These are phyloP conservation scores for Termitomyces sp. DNA, from an alignment of 768 basidiomycete species.

Conservation along the genomic window DNA sequence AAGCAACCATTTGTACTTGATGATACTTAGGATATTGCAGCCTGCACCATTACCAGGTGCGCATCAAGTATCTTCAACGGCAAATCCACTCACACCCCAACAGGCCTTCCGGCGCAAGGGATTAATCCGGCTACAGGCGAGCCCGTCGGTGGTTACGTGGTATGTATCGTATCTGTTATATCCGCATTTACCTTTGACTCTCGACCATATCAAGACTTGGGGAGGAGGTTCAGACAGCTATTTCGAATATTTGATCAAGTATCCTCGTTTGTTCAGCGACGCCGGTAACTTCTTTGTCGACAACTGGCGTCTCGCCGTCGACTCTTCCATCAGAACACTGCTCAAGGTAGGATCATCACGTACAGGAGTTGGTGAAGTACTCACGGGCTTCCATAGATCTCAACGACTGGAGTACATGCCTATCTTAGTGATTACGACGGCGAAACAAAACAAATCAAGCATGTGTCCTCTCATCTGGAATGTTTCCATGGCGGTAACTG, in stretches of 20 bases:
- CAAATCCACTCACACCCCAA: constrained; percentile 26
- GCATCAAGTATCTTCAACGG: constrained; percentile 21
- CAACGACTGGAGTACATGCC: constrained; percentile 56
- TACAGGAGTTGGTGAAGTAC: not conserved
- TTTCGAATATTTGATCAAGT: constrained; percentile 77
- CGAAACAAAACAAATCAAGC: constrained; percentile 34
- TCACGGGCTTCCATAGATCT: constrained; percentile 36
- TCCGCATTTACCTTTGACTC: not conserved
- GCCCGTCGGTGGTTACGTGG: constrained; percentile 49
- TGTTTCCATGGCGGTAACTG: constrained; percentile 79
- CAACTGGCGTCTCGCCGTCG: constrained; percentile 67
- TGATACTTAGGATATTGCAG: constrained; percentile 16
- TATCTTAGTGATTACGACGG: constrained; percentile 66
- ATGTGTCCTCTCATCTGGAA: constrained; percentile 69
- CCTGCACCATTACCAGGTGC: constrained; percentile 29
- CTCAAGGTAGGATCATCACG: constrained; percentile 38
- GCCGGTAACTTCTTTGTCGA: constrained; percentile 55
- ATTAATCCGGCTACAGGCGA: constrained; percentile 49
- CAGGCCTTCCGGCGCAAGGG: constrained; percentile 48
- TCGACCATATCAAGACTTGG: constrained; percentile 39
- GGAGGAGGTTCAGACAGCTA: constrained; percentile 74
- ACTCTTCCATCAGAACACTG: constrained; percentile 64
- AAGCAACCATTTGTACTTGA: not conserved
- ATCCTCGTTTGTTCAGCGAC: constrained; percentile 66
- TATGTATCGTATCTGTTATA: constrained; percentile 17